Evolutionary conservation across 2,329 filamentous ascomycete genomes (phyloP).

Genomic region (Dactylella cylindrospora): DNA sequence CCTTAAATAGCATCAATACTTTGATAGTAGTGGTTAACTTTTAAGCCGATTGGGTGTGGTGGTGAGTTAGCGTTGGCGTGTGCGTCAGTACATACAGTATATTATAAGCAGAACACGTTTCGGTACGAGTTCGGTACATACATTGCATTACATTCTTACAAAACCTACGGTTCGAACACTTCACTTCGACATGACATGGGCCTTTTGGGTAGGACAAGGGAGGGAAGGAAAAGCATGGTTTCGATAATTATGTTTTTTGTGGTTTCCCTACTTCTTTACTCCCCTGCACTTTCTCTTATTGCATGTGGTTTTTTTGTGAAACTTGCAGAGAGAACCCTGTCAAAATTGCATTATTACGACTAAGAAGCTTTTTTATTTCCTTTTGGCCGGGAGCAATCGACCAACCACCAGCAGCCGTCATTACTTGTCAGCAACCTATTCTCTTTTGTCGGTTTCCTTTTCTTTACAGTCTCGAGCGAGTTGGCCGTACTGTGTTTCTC

Average conservation of each 20-base stretch:
- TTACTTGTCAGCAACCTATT: too few species aligned
- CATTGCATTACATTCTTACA: too few species aligned
- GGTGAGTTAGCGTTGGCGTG: slow-evolving; percentile 3
- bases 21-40: slow-evolving; percentile 35
- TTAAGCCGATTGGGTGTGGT: slow-evolving; percentile 10
- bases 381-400: too few species aligned
- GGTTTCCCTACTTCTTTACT: too few species aligned
- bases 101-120: too few species aligned
- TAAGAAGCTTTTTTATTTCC: slow-evolving; percentile 18
- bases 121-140: slow-evolving; percentile 31
- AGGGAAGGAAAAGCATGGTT: slow-evolving; percentile 9
- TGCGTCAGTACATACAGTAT: slow-evolving; percentile 19
- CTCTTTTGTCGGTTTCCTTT: too few species aligned
- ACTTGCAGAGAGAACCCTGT: background rate
- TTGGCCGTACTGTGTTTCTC: too few species aligned
- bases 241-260: slow-evolving; percentile 22
- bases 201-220: slow-evolving; percentile 1
- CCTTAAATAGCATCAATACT: slow-evolving; percentile 7
- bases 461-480: too few species aligned
- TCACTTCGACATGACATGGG: slow-evolving; percentile 19
- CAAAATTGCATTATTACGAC: slow-evolving; percentile 22
- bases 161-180: slow-evolving; percentile 11
- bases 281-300: too few species aligned
- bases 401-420: too few species aligned
- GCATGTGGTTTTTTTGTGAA: background rate